Evolutionary conservation across 495 filamentous ascomycete species (phyloP).

Genomic region (Coniosporium apollinis): DNA sequence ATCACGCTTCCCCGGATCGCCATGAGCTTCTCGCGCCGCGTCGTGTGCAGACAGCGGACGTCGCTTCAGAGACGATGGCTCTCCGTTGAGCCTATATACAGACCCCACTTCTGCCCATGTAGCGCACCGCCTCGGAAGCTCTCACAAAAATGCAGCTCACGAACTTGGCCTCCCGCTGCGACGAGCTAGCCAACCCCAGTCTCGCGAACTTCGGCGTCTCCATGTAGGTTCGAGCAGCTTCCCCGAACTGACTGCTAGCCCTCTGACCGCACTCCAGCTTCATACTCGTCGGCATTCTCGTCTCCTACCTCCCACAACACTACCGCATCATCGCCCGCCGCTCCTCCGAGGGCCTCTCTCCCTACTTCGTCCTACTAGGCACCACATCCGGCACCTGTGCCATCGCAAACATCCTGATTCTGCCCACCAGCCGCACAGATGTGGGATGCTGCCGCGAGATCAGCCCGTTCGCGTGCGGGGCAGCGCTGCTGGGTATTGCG

Average conservation of each 20-base stretch:
- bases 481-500: slow-evolving; percentile 68
- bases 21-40: too few species aligned
- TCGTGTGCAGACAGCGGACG: too few species aligned
- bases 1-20: too few species aligned
- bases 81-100: too few species aligned
- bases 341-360: slow-evolving; percentile 90
- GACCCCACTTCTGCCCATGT: too few species aligned
- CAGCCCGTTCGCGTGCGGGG: slow-evolving; percentile 64
- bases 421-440: slow-evolving; percentile 60
- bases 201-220: slow-evolving; percentile 15
- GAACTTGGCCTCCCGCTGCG: too few species aligned
- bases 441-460: slow-evolving; percentile 70
- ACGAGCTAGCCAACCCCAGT: slow-evolving; percentile 11
- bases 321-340: slow-evolving; percentile 70
- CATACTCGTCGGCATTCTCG: slow-evolving; percentile 75
- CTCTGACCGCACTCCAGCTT: slow-evolving; percentile 32
- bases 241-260: background rate
- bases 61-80: too few species aligned
- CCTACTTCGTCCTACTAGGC: slow-evolving; percentile 83
- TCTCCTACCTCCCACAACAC: slow-evolving; percentile 93
- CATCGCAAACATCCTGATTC: slow-evolving; percentile 78
- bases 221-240: slow-evolving; percentile 6
- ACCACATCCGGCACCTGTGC: slow-evolving; percentile 73
- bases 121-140: too few species aligned
- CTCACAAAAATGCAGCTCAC: too few species aligned